Evolutionary conservation across 805 yeast genomes (phyloP), one percentile per base, ranked within the genome.

Genomic region (Ogataea kodamae): DNA sequence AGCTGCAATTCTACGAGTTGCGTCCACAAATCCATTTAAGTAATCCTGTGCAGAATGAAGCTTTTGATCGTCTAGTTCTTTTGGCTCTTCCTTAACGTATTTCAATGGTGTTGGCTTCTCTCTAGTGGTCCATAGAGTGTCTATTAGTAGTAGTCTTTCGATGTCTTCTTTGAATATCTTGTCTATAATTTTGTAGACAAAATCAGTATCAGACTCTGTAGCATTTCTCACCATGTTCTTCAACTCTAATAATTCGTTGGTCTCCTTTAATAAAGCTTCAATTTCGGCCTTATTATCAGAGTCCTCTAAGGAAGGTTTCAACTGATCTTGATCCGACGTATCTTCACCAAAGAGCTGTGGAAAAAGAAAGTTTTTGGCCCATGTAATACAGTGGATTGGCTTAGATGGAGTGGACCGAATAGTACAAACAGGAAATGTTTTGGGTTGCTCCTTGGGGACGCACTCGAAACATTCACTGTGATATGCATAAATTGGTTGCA

Each of bases 321-420:
- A 35, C 36, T 50, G 50, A 26, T 47, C 57, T 16, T 35, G 28
- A 18, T 32, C 39, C 10, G 42, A 25, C 8, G 60, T 60, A 30
- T 65, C 68, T 29, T 76, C 77, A 13, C 77, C 78, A 55, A 88
- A 90, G 22, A 92, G 64, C 52, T 87, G 94, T 15, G 75, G 70
- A 54, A 92, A 88, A 32, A 92, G 61, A 52, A 86, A 94, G 48
- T 83, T 86, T 55, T 92, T 92, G 6, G 97, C 95, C 99, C 99
- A 92, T 1, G 94, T 95, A 16, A 92, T 81, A 57, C 96, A 88
- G 54, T 92, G 99, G 5, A 92, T 81, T 0, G 97, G 97, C 53
- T 84, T 88, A 0, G 96, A 85, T 0, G 99, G 99, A 0, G 98
- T 92, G 5, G 96, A 86, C 44, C 99, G 70, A 39, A 92, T 92